Base-by-base conservation (phyloP, 176 grass and related monocot genomes). In the Saccharum spontaneum region DNA sequence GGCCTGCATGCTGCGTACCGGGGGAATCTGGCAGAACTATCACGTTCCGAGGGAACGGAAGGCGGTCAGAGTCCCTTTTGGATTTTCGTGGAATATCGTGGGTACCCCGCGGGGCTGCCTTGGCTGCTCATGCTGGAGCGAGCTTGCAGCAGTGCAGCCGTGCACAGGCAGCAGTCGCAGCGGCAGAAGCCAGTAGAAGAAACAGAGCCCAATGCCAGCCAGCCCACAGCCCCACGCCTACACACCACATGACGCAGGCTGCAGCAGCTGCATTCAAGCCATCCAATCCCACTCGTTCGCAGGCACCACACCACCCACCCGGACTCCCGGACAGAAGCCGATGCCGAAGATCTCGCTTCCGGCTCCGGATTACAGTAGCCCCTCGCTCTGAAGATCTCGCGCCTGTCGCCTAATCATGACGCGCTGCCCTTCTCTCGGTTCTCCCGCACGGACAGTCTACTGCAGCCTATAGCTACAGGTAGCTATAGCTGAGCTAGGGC, bases 21-120 rank as follows among this genome's bases (percentile, higher is more conserved):
- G 67, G 43, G 89, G 89, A 94, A 91, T 94, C 92, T 94, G 84
- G 87, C 83, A 89, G 84, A 89, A 91, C 77, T 67, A 87, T 89
- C 89, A 89, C 87, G 89, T 89, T 91, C 89, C 76, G 69, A 87
- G 76, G 83, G 83, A 46, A 94, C 77, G 71, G 62, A 85, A 43
- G 28, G 22, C 10, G 74, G 74, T 81, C 85, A 82, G 90, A 39
- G 54, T 24, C 76, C 17, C 87, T 28, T 81, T 84, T 65, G 43
- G 75, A 36, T 86, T 84, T 43, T 76, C 18, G n/a, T n/a, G 52
- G 81, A 69, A 76, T 81, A 81, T 91, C 49, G 89, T 87, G 80
- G 69, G 85, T 84, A 52, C 80, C 69, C 80, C 75, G 78, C 59
- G 71, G n/a, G 20, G 39, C n/a, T 67, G 78, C 17, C 40, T 40